These are phyloP conservation scores for Fusarium fracticaudum DNA, from an alignment of 2,329 filamentous ascomycete genomes.

Conservation along the genomic window DNA sequence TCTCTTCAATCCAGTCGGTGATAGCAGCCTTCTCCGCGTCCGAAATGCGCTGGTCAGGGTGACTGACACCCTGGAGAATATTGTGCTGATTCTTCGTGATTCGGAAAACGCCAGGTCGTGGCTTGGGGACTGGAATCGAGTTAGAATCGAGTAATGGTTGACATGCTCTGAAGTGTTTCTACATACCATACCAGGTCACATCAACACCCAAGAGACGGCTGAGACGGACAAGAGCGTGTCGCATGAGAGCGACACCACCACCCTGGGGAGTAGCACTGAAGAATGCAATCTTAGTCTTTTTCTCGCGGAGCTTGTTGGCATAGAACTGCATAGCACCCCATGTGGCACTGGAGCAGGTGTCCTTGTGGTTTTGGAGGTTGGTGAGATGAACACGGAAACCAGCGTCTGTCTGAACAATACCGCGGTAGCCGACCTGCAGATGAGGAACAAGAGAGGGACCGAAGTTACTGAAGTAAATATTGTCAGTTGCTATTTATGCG, in stretches of 20 bases:
- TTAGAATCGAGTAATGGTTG: not conserved
- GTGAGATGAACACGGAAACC: constrained; percentile 70
- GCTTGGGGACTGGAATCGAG: constrained; percentile 71
- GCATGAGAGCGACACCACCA: constrained; percentile 85
- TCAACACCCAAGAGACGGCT: constrained; percentile 73
- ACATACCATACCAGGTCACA: constrained; percentile 75
- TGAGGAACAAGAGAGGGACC: constrained; percentile 77
- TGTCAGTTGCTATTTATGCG: not conserved
- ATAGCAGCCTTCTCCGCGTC: constrained; percentile 70
- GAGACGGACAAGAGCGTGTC: constrained; percentile 80
- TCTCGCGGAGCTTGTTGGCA: constrained; percentile 68
- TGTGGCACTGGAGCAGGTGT: constrained; percentile 68
- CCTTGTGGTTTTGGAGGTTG: constrained; percentile 65
- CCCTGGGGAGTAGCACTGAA: constrained; percentile 85
- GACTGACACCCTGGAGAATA: constrained; percentile 82
- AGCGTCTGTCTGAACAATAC: constrained; percentile 76
- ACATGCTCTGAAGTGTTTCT: not conserved
- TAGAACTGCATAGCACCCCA: constrained; percentile 74
- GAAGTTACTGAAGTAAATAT: constrained; percentile 63
- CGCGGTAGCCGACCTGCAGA: constrained; percentile 72
- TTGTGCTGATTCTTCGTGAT: constrained; percentile 91
- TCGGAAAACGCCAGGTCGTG: constrained; percentile 80
- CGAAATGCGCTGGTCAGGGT: constrained; percentile 71
- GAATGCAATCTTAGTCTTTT: constrained; percentile 76
- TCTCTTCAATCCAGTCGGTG: constrained; percentile 76